Conservation (phyloP, 495 filamentous ascomycete species). For the Penicillium tannophilum region DNA sequence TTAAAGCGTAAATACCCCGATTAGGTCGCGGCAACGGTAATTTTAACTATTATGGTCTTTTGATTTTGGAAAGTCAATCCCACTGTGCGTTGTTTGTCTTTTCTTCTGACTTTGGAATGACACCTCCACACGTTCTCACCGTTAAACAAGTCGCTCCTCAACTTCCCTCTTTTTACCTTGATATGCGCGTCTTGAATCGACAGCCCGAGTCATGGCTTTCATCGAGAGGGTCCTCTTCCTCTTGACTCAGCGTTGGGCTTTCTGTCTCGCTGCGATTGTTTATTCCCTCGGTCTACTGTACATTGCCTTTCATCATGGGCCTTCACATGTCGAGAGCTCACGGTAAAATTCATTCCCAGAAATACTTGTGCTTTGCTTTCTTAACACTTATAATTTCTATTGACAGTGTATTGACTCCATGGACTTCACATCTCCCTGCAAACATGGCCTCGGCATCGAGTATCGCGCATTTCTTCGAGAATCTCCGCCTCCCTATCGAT, state of each 20-base stretch:
- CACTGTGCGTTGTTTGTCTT: neutral
- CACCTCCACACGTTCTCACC: neutral
- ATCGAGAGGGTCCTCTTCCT: neutral
- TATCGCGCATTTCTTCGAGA: conserved; percentile 1
- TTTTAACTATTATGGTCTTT: neutral
- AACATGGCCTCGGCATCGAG: neutral
- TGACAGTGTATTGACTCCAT: neutral
- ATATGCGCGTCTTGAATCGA: neutral
- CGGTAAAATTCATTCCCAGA: neutral
- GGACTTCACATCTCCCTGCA: neutral
- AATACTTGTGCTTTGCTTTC: neutral
- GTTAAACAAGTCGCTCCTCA: neutral
- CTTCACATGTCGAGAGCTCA: neutral
- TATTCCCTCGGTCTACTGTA: conserved; percentile 3
- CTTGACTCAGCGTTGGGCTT: neutral
- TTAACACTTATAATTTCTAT: neutral
- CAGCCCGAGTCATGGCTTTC: neutral
- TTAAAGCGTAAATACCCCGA: neutral
- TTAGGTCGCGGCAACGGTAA: neutral
- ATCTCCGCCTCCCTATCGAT: conserved; percentile 3
- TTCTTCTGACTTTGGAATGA: neutral
- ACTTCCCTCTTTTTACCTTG: neutral
- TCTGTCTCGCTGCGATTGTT: neutral
- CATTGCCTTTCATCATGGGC: conserved; percentile 1
- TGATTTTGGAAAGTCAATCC: neutral